Evolutionary conservation across 441 rosid species (phyloP).

Genomic region (Metrosideros polymorpha): DNA sequence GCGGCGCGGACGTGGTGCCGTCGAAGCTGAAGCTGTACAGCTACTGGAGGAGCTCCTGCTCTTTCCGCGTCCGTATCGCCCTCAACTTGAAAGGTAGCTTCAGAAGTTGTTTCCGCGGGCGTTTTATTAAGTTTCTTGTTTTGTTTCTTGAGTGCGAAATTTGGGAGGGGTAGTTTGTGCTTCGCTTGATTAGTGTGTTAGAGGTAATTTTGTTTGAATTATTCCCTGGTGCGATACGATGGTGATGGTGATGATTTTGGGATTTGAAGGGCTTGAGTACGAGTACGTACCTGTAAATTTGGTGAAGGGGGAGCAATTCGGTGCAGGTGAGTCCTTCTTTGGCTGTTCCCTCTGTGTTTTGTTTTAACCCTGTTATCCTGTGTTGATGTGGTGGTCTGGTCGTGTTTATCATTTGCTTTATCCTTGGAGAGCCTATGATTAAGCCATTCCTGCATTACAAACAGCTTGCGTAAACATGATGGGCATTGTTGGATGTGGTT

Average conservation of each 20-base stretch:
- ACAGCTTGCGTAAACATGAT: not conserved
- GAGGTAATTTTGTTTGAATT: not conserved
- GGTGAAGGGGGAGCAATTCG: slow-evolving; percentile 33
- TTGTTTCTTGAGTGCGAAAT: not conserved
- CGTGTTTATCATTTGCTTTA: not conserved
- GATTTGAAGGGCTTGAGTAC: slow-evolving; percentile 33
- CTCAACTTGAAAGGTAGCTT: slow-evolving; percentile 37
- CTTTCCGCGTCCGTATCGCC: slow-evolving; percentile 35
- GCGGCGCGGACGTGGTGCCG: not conserved
- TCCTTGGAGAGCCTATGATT: not conserved
- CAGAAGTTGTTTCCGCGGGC: not conserved
- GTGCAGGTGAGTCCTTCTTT: slow-evolving; percentile 35
- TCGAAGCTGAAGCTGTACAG: slow-evolving; percentile 32
- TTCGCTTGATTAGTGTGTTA: not conserved
- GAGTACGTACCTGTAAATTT: slow-evolving; percentile 59
- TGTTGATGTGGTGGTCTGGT: not conserved
- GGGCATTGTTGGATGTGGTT: not conserved
- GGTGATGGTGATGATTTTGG: not conserved
- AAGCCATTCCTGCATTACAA: not conserved
- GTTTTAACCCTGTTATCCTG: not conserved
- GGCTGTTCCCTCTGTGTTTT: not conserved
- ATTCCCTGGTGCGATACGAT: not conserved
- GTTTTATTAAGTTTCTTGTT: not conserved
- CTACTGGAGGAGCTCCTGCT: slow-evolving; percentile 37
- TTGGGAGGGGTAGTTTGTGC: not conserved